Percentiles rank a stretch among this genome's conserved stretches.
Conservation (phyloP, 441 rosid genomes). For the Corymbia calophylla region DNA sequence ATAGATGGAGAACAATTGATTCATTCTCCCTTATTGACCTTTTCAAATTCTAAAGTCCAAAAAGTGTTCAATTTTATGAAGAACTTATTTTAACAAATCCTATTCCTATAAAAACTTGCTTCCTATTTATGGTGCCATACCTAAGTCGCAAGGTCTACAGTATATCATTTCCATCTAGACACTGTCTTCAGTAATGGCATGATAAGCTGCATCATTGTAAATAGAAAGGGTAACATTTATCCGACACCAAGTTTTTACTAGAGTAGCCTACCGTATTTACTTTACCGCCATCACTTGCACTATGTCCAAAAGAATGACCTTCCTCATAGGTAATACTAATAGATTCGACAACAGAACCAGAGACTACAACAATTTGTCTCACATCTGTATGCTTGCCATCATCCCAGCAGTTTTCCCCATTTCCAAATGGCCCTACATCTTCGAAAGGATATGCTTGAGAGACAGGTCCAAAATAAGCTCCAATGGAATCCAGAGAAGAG, state of each 20-base stretch:
- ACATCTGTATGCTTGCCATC: background rate
- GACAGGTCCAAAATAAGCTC: background rate
- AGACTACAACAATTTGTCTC: background rate
- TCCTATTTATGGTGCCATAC: background rate
- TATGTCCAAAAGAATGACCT: background rate
- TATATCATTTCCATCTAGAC: background rate
- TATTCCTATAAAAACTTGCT: background rate
- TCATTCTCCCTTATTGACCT: background rate
- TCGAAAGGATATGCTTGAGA: background rate
- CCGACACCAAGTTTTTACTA: background rate
- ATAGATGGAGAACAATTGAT: background rate
- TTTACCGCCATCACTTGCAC: fast-evolving
- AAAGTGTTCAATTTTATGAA: background rate
- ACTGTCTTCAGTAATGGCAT: background rate
- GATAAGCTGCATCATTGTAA: background rate
- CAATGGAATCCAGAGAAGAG: background rate
- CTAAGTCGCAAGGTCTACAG: background rate
- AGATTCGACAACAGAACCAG: background rate
- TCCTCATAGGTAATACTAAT: background rate
- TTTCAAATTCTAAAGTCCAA: background rate
- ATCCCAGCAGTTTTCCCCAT: background rate
- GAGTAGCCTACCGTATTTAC: fast-evolving
- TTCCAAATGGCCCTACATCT: background rate
- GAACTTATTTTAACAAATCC: no score
- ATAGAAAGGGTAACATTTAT: background rate